phyloP scores from a whole-genome alignment of 352 stramenopile species.

The Globisporangium abappressorium region DNA sequence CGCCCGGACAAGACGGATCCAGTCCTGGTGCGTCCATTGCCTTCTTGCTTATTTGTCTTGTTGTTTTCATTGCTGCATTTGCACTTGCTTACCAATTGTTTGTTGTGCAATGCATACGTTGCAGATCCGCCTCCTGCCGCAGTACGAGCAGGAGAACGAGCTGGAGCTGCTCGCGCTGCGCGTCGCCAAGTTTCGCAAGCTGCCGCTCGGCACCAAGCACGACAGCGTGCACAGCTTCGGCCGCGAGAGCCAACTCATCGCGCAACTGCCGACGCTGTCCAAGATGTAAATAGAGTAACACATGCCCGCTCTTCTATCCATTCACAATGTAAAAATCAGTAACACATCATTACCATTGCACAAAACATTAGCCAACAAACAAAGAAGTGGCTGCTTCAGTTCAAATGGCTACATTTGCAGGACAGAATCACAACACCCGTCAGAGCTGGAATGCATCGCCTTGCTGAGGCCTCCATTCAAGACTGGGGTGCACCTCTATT shows the following conservation, averaged over 20 bases:
- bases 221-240: constrained; percentile 33
- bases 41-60: neutral
- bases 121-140: constrained; percentile 34
- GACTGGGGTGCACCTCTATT: too few relatives aligned
- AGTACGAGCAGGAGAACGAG: constrained; percentile 51
- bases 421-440: too few relatives aligned
- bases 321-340: neutral
- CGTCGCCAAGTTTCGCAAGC: constrained; percentile 73
- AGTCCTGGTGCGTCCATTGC: constrained; percentile 18
- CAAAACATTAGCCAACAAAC: too few relatives aligned
- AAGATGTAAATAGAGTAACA: constrained; percentile 49
- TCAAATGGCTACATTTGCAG: too few relatives aligned
- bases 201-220: constrained; percentile 34
- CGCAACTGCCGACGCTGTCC: constrained; percentile 61
- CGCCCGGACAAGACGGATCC: constrained; percentile 12
- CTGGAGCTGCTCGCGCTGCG: constrained; percentile 60
- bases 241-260: constrained; percentile 59
- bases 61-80: constrained; percentile 6
- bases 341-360: neutral
- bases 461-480: too few relatives aligned
- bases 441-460: too few relatives aligned
- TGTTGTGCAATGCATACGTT: neutral
- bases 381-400: too few relatives aligned
- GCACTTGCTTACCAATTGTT: neutral
- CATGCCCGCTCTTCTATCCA: neutral